Conservation (phyloP, 495 filamentous ascomycete species). For the Chaetomidium leptoderma region DNA sequence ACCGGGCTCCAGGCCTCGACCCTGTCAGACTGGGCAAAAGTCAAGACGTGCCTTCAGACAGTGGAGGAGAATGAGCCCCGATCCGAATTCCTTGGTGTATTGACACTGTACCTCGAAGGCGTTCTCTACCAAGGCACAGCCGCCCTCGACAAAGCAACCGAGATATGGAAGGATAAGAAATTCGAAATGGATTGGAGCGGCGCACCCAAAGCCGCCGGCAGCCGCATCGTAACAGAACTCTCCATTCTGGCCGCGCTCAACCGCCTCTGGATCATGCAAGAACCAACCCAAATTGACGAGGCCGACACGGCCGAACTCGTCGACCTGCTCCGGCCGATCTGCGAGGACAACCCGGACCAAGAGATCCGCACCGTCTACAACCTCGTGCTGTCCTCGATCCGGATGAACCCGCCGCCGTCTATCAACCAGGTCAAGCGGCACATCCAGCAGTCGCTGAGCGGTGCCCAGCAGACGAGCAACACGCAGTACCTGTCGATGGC, state of each 20-base stretch:
- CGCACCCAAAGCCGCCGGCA: slow-evolving; percentile 30
- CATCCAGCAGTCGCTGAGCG: slow-evolving; percentile 57
- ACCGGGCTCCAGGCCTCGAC: slow-evolving; percentile 46
- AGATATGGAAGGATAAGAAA: slow-evolving; percentile 56
- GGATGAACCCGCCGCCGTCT: slow-evolving; percentile 47
- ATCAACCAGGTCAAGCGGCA: slow-evolving; percentile 73
- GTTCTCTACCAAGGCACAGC: slow-evolving; percentile 77
- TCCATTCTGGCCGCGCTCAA: slow-evolving; percentile 77
- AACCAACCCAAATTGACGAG: slow-evolving; percentile 49
- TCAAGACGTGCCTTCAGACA: slow-evolving; percentile 42
- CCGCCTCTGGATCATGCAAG: slow-evolving; percentile 73
- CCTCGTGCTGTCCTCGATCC: slow-evolving; percentile 66
- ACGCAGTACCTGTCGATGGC: slow-evolving; percentile 77
- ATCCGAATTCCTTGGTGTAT: slow-evolving; percentile 35
- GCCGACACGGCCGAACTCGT: slow-evolving; percentile 53
- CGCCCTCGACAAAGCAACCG: slow-evolving; percentile 59
- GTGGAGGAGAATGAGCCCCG: slow-evolving; percentile 32
- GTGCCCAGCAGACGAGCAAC: slow-evolving; percentile 55
- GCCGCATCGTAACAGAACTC: slow-evolving; percentile 64
- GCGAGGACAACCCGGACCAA: slow-evolving; percentile 61
- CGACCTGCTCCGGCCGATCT: slow-evolving; percentile 62
- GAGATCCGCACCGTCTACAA: slow-evolving; percentile 74
- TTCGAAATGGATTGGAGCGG: slow-evolving; percentile 50
- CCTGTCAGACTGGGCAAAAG: slow-evolving; percentile 42
- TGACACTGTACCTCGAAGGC: slow-evolving; percentile 64